Conservation (phyloP, 768 basidiomycete species). For the Lactifluus volemus region DNA sequence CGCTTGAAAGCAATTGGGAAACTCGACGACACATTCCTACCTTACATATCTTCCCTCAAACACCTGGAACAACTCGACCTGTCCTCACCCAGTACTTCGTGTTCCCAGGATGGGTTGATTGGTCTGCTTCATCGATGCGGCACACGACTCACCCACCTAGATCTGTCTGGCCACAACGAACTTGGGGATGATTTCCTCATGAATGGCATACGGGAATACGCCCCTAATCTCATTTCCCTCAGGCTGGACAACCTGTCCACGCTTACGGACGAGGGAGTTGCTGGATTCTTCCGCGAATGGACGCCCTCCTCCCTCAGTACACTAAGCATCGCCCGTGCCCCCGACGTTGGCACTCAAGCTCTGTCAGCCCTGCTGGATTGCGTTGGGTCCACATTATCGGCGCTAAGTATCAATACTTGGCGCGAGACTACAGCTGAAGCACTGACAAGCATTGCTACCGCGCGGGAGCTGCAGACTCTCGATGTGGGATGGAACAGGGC, state of each 20-base stretch:
- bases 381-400: slow-evolving; percentile 48
- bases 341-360: slow-evolving; percentile 20
- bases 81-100: slow-evolving; percentile 47
- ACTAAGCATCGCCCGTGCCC: slow-evolving; percentile 20
- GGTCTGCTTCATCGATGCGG: slow-evolving; percentile 50
- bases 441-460: slow-evolving; percentile 31
- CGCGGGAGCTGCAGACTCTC: slow-evolving; percentile 41
- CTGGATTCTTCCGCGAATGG: slow-evolving; percentile 59
- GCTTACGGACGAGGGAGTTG: slow-evolving; percentile 64
- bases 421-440: slow-evolving; percentile 47
- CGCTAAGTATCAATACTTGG: slow-evolving; percentile 73
- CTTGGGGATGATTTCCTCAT: slow-evolving; percentile 54
- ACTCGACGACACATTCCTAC: slow-evolving; percentile 57
- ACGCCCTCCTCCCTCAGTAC: slow-evolving; percentile 28
- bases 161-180: slow-evolving; percentile 60
- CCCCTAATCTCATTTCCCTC: slow-evolving; percentile 42
- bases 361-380: slow-evolving; percentile 50
- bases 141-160: slow-evolving; percentile 44
- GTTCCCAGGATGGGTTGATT: slow-evolving; percentile 48
- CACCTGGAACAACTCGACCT: slow-evolving; percentile 58
- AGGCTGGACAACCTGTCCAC: slow-evolving; percentile 45
- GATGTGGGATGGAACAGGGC: slow-evolving; percentile 84
- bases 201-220: slow-evolving; percentile 48
- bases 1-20: slow-evolving; percentile 72
- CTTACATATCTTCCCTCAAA: slow-evolving; percentile 38